phyloP scores from a whole-genome alignment of 768 basidiomycete genomes.

The Pholiota conissans region DNA sequence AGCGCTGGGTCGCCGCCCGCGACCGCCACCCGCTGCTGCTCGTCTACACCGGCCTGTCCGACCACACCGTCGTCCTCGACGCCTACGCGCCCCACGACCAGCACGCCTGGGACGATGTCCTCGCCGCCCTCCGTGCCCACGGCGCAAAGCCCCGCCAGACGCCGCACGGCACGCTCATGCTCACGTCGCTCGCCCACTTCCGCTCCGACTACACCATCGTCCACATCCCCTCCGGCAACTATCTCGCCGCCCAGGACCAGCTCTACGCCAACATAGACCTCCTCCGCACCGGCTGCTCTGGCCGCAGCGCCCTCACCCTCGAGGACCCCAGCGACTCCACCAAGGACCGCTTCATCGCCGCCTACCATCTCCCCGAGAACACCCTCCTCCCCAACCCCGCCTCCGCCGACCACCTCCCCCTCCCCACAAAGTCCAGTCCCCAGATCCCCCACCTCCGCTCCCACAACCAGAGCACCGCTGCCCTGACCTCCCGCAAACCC shows the following conservation, averaged over 20 bases:
- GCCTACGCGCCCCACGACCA: constrained; percentile 35
- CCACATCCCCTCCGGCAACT: constrained; percentile 71
- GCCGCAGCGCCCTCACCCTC: constrained; percentile 73
- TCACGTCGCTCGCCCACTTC: constrained; percentile 84
- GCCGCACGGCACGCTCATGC: constrained; percentile 68
- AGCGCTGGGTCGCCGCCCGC: constrained; percentile 79
- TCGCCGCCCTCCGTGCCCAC: constrained; percentile 63
- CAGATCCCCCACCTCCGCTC: constrained; percentile 6
- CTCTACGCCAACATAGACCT: constrained; percentile 83
- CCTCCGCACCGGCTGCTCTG: constrained; percentile 81
- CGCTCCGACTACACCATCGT: constrained; percentile 87
- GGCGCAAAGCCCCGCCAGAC: constrained; percentile 78
- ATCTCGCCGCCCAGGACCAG: constrained; percentile 59
- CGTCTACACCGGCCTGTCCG: constrained; percentile 76
- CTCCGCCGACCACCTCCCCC: constrained; percentile 20
- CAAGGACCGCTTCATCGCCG: constrained; percentile 75
- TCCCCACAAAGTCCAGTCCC: constrained; percentile 13
- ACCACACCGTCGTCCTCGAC: constrained; percentile 55
- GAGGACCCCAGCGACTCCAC: constrained; percentile 82
- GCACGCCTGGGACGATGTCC: constrained; percentile 32
- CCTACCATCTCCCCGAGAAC: constrained; percentile 59
- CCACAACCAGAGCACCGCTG: constrained; percentile 18
- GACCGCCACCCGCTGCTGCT: constrained; percentile 60
- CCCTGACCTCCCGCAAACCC: constrained; percentile 16
- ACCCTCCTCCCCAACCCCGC: constrained; percentile 24